Conservation (phyloP, 352 stramenopile species). For the Globisporangium abappressorium region DNA sequence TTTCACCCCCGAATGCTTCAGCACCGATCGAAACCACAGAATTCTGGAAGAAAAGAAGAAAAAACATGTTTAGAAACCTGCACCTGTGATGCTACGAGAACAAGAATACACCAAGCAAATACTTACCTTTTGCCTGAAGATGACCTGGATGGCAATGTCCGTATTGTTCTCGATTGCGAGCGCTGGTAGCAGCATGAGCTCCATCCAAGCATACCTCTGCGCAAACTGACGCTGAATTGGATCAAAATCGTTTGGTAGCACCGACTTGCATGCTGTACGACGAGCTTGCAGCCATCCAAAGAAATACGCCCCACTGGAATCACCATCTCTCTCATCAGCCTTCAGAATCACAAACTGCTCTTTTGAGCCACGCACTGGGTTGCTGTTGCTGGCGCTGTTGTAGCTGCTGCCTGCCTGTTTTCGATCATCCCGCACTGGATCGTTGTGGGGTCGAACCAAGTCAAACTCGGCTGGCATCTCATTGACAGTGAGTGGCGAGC, state of each 20-base stretch:
- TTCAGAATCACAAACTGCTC: slow-evolving; percentile 26
- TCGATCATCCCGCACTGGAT: slow-evolving; percentile 3
- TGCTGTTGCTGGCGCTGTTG: neutral
- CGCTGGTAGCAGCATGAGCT: slow-evolving; percentile 44
- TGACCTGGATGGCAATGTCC: slow-evolving; percentile 27
- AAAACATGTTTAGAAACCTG: neutral
- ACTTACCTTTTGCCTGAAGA: slow-evolving; percentile 39
- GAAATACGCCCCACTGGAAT: slow-evolving; percentile 7
- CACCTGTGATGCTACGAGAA: neutral
- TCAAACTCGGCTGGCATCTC: slow-evolving; percentile 46
- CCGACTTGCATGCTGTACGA: slow-evolving; percentile 32
- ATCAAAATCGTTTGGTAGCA: slow-evolving; percentile 52
- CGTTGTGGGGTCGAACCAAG: slow-evolving; percentile 35
- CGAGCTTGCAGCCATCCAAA: slow-evolving; percentile 37
- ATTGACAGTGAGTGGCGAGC: slow-evolving; percentile 16
- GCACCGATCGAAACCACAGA: slow-evolving; percentile 18
- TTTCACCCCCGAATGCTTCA: slow-evolving; percentile 17
- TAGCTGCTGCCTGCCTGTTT: neutral
- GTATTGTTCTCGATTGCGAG: slow-evolving; percentile 39
- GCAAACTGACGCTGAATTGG: slow-evolving; percentile 33
- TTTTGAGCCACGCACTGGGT: slow-evolving; percentile 3
- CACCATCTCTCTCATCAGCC: slow-evolving; percentile 4
- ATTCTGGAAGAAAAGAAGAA: neutral
- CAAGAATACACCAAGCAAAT: neutral
- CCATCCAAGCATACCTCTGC: slow-evolving; percentile 51